A percentile compares a stretch with the other conserved stretches of the same genome.
phyloP scores from a whole-genome alignment of 768 basidiomycete species.

The Leucocoprinus sp. region DNA sequence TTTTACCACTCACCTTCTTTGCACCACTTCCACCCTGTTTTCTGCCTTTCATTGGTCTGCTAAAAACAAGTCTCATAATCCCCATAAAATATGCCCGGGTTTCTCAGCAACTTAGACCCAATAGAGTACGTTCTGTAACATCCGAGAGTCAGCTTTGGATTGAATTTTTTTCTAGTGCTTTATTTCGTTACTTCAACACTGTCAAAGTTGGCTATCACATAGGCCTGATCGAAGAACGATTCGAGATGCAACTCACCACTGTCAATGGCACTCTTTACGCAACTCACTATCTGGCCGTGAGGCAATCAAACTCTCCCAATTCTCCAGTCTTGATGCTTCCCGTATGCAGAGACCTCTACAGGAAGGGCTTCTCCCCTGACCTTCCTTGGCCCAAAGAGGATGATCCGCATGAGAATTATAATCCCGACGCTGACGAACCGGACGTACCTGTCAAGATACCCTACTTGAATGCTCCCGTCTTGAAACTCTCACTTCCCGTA shows the following conservation, averaged over 20 bases:
- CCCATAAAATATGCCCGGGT: slow-evolving; percentile 22
- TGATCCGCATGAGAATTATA: slow-evolving; percentile 16
- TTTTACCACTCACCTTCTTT: slow-evolving; percentile 10
- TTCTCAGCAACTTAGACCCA: slow-evolving; percentile 22
- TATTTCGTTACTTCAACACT: slow-evolving; percentile 39
- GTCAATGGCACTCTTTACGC: slow-evolving; percentile 37
- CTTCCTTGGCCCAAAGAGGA: slow-evolving; percentile 19
- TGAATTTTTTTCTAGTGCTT: slow-evolving; percentile 24
- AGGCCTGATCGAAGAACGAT: slow-evolving; percentile 28
- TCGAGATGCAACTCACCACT: slow-evolving; percentile 37
- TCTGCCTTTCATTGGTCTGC: not conserved
- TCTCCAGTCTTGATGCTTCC: slow-evolving; percentile 40
- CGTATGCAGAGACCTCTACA: slow-evolving; percentile 41
- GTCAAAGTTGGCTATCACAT: slow-evolving; percentile 15
- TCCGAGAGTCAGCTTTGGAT: not conserved
- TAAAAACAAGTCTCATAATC: not conserved
- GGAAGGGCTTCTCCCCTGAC: slow-evolving; percentile 26
- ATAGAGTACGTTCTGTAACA: slow-evolving; percentile 23
- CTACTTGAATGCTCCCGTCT: slow-evolving; percentile 17
- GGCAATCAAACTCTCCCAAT: slow-evolving; percentile 20
- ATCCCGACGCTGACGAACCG: slow-evolving; percentile 24
- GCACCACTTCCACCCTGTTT: not conserved
- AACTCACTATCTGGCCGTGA: slow-evolving; percentile 49
- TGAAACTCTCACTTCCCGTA: slow-evolving; percentile 46
- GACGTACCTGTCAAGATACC: slow-evolving; percentile 27